phyloP scores from a whole-genome alignment of 2,329 filamentous ascomycete species.

The Pyrenophora seminiperda region DNA sequence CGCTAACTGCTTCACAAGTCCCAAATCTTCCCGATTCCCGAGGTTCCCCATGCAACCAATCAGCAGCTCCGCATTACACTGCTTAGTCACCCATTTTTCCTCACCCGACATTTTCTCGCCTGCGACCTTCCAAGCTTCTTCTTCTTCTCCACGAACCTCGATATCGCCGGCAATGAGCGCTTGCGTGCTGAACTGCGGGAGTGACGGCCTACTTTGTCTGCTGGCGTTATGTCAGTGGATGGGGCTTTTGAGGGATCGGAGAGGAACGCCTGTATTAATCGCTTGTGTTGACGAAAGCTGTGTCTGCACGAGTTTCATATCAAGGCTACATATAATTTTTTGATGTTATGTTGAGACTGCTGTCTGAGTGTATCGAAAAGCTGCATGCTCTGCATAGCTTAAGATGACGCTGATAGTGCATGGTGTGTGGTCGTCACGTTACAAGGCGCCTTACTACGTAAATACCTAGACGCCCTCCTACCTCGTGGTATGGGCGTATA shows the following conservation, averaged over 20 bases:
- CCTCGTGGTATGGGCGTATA: too few relatives aligned
- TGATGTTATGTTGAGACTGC: not conserved
- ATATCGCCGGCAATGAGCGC: constrained; percentile 47
- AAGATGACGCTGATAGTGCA: too few relatives aligned
- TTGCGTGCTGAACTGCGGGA: constrained; percentile 43
- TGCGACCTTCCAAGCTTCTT: constrained; percentile 11
- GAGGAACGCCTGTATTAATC: constrained; percentile 61
- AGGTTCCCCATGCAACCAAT: constrained; percentile 38
- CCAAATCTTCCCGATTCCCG: constrained; percentile 32
- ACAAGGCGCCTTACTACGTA: too few relatives aligned
- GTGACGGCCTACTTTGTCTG: constrained; percentile 42
- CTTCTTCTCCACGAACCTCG: constrained; percentile 46
- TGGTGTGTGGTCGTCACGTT: too few relatives aligned
- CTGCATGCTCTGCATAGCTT: too few relatives aligned
- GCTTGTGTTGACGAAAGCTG: constrained; percentile 50
- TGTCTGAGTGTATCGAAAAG: too few relatives aligned
- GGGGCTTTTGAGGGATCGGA: constrained; percentile 49
- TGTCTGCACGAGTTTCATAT: constrained; percentile 60
- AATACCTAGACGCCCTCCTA: too few relatives aligned
- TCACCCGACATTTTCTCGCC: constrained; percentile 44
- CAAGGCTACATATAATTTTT: constrained; percentile 53
- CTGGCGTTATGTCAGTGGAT: constrained; percentile 50
- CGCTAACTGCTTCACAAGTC: constrained; percentile 15
- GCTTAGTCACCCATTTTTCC: constrained; percentile 37
- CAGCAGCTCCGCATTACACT: constrained; percentile 12